Base-by-base conservation (phyloP, 345 rosid genomes). In the Aegle marmelos region DNA sequence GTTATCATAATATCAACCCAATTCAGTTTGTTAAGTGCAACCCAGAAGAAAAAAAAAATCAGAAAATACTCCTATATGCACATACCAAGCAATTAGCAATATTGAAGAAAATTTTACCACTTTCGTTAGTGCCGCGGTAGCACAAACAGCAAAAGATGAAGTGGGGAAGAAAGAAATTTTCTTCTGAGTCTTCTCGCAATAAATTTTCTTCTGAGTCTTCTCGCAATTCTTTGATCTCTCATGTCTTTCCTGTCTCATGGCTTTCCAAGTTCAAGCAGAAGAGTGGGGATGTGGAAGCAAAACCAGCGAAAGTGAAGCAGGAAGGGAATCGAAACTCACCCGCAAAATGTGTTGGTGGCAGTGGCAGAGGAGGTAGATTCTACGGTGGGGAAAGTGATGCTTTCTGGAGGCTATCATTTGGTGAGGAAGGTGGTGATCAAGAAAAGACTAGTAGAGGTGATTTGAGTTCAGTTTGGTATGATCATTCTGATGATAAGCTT, bases 221-320 rank as follows among this genome's bases (percentile, higher is more conserved):
- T 77, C 81, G 80, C 11, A 79, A 84, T 81, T 87, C 86, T 68
- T 80, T 84, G 31, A 77, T 89, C 72, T 86, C 96, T 79, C 88
- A 81, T 70, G 86, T 86, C 61, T 79, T 75, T 69, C 87, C 88
- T 65, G 70, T 70, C 33, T 85, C 95, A 45, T 92, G 94, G 97
- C 84, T 90, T 68, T 85, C 91, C 22, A 89, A 83, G 83, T 88
- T 91, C 83, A 88, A 87, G 89, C 87, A 83, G 66, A 89, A 86
- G 86, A 86, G 84, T 66, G 34, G 79, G 53, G 71, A 73, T 64
- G 80, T 88, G 73, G 79, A 80, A 79, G 54, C 69, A 54, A 86
- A 85, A 75, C 81, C 84, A 61, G 83, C 56, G 33, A 85, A 83
- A 70, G 87, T 65, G 60, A 84, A 81, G 77, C 70, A 68, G 70